Conservation (phyloP, 108 stramenopile genomes). For the Cyclotella distinguenda region DNA sequence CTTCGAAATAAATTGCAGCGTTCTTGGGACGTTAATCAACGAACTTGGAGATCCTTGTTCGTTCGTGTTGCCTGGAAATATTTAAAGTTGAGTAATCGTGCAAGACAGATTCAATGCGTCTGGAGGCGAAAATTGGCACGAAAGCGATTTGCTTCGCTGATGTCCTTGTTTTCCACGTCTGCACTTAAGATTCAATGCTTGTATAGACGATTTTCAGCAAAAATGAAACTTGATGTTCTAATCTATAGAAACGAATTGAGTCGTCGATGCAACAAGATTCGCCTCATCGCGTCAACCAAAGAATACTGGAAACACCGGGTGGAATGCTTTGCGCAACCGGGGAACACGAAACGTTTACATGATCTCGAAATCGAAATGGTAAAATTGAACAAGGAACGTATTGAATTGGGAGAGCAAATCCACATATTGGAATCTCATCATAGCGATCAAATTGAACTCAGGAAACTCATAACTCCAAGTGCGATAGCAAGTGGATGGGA, state of each 20-base stretch:
- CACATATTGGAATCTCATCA: conserved; percentile 28
- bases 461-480: conserved; percentile 29
- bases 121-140: conserved; percentile 26
- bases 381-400: conserved; percentile 9
- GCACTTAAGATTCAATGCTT: conserved; percentile 34
- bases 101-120: conserved; percentile 42
- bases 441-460: conserved; percentile 32
- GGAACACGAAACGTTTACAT: conserved; percentile 15
- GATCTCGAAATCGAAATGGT: conserved; percentile 18
- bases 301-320: conserved; percentile 31
- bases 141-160: conserved; percentile 3
- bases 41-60: conserved; percentile 22
- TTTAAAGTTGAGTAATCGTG: conserved; percentile 22
- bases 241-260: conserved; percentile 17
- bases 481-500: conserved; percentile 36
- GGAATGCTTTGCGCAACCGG: conserved; percentile 17
- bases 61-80: conserved; percentile 33
- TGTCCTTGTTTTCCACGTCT: conserved; percentile 5
- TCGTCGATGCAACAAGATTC: conserved; percentile 25
- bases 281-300: conserved; percentile 32
- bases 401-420: conserved; percentile 26
- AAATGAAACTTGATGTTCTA: conserved; percentile 1
- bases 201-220: conserved; percentile 32
- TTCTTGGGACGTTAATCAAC: conserved; percentile 32
- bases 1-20: conserved; percentile 17